Base-by-base conservation (phyloP, 495 filamentous ascomycete genomes). In the Neurospora intermedia region DNA sequence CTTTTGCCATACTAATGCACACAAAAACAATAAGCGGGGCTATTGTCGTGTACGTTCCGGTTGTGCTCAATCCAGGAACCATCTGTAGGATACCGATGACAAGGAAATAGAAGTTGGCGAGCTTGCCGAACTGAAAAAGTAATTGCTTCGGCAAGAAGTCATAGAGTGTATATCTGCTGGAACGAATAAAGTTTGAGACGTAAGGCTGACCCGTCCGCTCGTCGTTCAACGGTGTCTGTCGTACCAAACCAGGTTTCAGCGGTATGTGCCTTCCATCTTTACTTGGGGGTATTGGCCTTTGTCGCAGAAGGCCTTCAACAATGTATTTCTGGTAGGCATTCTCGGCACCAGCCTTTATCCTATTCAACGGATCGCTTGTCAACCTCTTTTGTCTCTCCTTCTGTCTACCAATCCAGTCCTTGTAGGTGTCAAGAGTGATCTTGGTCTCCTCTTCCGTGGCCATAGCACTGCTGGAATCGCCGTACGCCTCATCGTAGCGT, bases 41-140 rank as follows among this genome's bases (percentile, higher is more conserved):
- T 74, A 97, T 90, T 1, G 94, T 97, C 4, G 94, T 97, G 75
- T 89, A 97, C 13, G 88, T 93, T 81, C 94, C 94, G 3, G 94
- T 97, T 6, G 94, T 97, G 82, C 93, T 96, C 74, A 97, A 82
- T 15, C 86, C 86, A 15, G 94, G 94, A 74, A 97, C 93, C 87
- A 95, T 93, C 81, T 97, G 94, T 76, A 96, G 81, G 70, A 96
- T 91, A 7, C 93, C 92, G 38, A 97, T 89, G 70, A 94, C 87
- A 66, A 97, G 85, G 81, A 97, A 97, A 80, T 93, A 93, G 77
- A 95, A 97, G 78, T 97, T 97, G 74, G 93, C 94, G 69, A 97
- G 81, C 77, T 96, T 94, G 70, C 93, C 94, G 79, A 96, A 96
- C 79, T 97, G 94, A 46, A 93, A 93, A 76, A 93, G 89, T 13